Evolutionary conservation across 73 alveolate genomes (phyloP).

Genomic region (Paramecium caudatum): DNA sequence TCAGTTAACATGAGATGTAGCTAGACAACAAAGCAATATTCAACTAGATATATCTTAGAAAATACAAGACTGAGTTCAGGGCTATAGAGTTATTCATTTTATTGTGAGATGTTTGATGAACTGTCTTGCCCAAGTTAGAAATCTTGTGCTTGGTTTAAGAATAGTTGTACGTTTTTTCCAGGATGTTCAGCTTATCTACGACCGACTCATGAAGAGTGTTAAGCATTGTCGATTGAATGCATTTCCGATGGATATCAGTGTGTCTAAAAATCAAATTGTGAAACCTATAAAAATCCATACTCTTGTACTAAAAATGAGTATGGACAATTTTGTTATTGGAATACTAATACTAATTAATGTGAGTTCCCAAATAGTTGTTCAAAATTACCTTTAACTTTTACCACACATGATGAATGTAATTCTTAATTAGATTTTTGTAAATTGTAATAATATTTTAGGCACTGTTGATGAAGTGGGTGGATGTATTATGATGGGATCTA

Average conservation of each 20-base stretch:
- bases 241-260: conserved; percentile 10
- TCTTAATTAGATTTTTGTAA: neutral
- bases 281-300: neutral
- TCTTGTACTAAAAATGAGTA: conserved; percentile 1
- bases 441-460: too few relatives aligned
- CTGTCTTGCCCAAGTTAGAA: too few relatives aligned
- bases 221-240: neutral
- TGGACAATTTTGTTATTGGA: conserved; percentile 46
- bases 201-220: neutral
- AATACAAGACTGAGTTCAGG: too few relatives aligned
- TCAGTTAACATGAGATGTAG: too few relatives aligned
- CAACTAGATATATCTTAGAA: too few relatives aligned
- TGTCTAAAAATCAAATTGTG: neutral
- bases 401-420: neutral
- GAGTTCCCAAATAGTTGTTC: neutral
- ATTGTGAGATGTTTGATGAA: too few relatives aligned
- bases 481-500: neutral
- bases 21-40: too few relatives aligned
- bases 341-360: neutral
- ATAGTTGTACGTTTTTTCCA: neutral
- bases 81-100: too few relatives aligned
- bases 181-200: conserved; percentile 11
- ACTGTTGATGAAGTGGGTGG: conserved; percentile 67
- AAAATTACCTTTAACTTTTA: conserved; percentile 9
- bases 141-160: neutral